Evolutionary conservation across 257 asterid genomes (phyloP).

Genomic region (Solanum lycopersicoides): DNA sequence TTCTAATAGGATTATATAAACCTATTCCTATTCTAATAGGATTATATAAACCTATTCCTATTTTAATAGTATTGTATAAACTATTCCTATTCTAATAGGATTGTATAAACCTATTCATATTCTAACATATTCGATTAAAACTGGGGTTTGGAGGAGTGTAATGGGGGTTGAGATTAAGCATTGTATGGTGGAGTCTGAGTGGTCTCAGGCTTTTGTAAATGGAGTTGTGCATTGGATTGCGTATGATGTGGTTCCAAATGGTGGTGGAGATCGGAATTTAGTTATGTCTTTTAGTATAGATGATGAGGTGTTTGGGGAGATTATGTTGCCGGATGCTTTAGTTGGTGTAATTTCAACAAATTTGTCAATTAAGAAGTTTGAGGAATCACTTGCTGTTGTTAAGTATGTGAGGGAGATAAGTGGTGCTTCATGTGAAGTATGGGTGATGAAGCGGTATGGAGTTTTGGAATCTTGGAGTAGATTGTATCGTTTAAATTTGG

Average conservation of each 20-base stretch:
- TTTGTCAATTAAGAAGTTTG: constrained; percentile 7
- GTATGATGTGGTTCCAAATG: background rate
- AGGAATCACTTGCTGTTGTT: constrained; percentile 24
- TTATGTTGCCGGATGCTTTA: constrained; percentile 29
- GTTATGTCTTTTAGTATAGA: constrained; percentile 26
- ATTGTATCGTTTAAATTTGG: constrained; percentile 24
- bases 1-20: no score
- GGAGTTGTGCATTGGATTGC: constrained; percentile 49
- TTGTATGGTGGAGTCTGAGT: constrained; percentile 15
- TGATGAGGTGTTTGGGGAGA: constrained; percentile 31
- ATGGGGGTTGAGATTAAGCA: constrained; percentile 1
- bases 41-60: no score
- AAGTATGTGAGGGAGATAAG: constrained; percentile 5
- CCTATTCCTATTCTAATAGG: no score
- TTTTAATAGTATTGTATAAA: no score
- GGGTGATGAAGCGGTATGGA: constrained; percentile 49
- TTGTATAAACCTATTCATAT: no score
- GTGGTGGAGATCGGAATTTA: constrained; percentile 1
- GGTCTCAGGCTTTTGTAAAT: constrained; percentile 28
- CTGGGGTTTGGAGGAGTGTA: constrained; percentile 32
- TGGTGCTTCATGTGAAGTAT: constrained; percentile 19
- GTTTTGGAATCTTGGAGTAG: constrained; percentile 40
- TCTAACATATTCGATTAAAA: constrained; percentile 13
- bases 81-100: no score
- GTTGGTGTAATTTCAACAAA: background rate